Evolutionary conservation across 148 eudicot species (phyloP).

Genomic region (Silene latifolia): DNA sequence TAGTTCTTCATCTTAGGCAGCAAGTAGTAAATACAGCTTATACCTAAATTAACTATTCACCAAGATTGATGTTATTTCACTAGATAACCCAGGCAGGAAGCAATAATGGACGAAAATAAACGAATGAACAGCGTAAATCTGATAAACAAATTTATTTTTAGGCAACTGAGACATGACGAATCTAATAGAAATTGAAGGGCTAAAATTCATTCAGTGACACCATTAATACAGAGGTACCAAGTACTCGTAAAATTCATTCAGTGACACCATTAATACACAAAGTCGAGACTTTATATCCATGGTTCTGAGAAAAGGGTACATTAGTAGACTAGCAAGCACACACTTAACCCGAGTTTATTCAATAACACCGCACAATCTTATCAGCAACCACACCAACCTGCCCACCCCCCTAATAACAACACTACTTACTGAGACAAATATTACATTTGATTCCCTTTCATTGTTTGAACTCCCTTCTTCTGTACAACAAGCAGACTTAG

Average conservation of each 20-base stretch:
- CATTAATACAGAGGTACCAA: not conserved
- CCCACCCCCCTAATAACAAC: conserved; percentile 5
- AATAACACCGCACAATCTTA: conserved; percentile 8
- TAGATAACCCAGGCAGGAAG: not conserved
- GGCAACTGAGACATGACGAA: not conserved
- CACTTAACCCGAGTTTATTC: conserved; percentile 19
- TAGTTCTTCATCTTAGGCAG: not conserved
- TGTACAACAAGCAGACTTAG: conserved; percentile 28
- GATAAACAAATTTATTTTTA: not conserved
- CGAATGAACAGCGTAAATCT: not conserved
- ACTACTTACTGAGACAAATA: conserved; percentile 3
- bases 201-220: not conserved
- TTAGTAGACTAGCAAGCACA: conserved; percentile 12
- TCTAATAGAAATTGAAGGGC: not conserved
- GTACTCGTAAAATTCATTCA: not conserved
- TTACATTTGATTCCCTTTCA: conserved; percentile 7
- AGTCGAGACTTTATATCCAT: conserved; percentile 8
- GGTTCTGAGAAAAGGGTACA: conserved; percentile 17
- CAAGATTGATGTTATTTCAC: not conserved
- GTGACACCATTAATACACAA: conserved; percentile 10
- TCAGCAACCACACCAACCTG: not conserved
- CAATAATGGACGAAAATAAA: not conserved
- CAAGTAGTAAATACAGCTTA: not conserved
- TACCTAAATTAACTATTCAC: not conserved
- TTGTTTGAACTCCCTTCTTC: not conserved